Percentiles rank a stretch among this genome's conserved stretches.
Conservation (phyloP, 257 asterid species). For the Solanum microdontum region DNA sequence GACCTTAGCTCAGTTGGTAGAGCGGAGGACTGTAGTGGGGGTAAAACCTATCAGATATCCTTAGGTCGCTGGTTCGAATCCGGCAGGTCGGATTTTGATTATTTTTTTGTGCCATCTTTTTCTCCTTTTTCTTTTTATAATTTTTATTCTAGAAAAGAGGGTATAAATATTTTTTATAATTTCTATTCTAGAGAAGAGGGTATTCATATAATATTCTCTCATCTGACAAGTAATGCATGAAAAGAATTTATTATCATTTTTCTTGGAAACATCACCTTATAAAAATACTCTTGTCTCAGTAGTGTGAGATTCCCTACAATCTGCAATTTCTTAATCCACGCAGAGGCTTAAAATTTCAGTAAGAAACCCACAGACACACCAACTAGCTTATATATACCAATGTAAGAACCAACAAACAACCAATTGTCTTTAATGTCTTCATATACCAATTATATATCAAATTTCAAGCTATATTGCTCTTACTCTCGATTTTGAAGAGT, state of each 20-base stretch:
- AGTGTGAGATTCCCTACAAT: background rate
- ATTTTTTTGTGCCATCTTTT: background rate
- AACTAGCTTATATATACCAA: background rate
- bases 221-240: background rate
- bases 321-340: background rate
- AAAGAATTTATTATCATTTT: background rate
- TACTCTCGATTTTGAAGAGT: background rate
- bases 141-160: background rate
- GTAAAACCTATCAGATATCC: background rate
- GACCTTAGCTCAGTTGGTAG: conserved; percentile 1
- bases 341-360: background rate
- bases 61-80: conserved; percentile 4
- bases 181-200: background rate
- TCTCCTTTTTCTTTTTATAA: background rate
- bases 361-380: background rate
- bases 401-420: background rate
- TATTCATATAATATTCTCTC: background rate
- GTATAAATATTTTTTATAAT: background rate
- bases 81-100: background rate
- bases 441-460: background rate
- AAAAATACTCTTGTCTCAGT: background rate
- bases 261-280: background rate
- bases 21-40: conserved; percentile 2
- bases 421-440: background rate
- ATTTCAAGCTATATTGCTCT: background rate